A percentile compares a stretch with the other conserved stretches of the same genome.
Conservation (phyloP, 306 rosid species). For the Betula pendula region DNA sequence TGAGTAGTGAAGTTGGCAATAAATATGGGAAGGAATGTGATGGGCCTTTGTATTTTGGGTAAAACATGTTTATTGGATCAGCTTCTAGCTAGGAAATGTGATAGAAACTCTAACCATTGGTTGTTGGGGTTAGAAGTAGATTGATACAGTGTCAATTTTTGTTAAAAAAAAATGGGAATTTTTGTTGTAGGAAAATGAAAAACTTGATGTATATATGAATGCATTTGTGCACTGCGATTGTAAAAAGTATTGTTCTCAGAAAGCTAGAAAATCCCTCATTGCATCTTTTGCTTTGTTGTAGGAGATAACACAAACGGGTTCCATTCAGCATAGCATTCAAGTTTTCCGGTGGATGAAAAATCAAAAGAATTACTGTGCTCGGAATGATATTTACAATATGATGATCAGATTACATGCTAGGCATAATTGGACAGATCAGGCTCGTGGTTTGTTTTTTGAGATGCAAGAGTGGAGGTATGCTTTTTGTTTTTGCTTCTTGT, state of each 20-base stretch:
- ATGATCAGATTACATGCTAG: slow-evolving; percentile 84
- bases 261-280: neutral
- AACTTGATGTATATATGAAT: neutral
- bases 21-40: neutral
- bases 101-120: neutral
- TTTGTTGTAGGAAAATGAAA: neutral
- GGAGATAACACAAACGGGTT: slow-evolving; percentile 77
- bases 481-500: neutral
- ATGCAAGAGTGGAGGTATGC: slow-evolving; percentile 88
- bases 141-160: neutral
- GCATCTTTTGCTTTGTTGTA: slow-evolving; percentile 25
- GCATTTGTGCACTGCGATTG: neutral
- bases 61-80: neutral
- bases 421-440: slow-evolving; percentile 74
- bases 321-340: slow-evolving; percentile 64
- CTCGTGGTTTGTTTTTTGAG: slow-evolving; percentile 96
- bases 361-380: slow-evolving; percentile 78
- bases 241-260: neutral
- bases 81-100: neutral
- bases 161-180: neutral
- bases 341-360: slow-evolving; percentile 86
- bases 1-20: neutral
- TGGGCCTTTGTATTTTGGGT: neutral
- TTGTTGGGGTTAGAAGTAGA: neutral
- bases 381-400: slow-evolving; percentile 84